Percentiles rank a stretch among this genome's conserved stretches.
These are phyloP conservation scores for Sequoiadendron giganteum DNA, from an alignment of 75 land plant genomes.

Conservation along the genomic window DNA sequence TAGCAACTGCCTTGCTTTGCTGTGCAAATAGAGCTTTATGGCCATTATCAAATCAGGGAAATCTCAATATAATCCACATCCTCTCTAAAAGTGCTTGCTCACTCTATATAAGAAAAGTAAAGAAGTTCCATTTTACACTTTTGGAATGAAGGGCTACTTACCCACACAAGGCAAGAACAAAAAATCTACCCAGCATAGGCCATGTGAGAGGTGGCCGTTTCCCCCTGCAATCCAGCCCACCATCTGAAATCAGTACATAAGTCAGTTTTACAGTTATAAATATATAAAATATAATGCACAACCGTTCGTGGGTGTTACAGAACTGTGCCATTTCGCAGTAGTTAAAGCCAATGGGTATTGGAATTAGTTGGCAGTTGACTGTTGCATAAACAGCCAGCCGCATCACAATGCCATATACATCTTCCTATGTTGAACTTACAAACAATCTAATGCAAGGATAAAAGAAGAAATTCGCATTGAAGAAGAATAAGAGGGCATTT, in stretches of 20 bases:
- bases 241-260: neutral
- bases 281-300: neutral
- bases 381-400: neutral
- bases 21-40: neutral
- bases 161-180: constrained; percentile 37
- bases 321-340: neutral
- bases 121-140: neutral
- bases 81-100: neutral
- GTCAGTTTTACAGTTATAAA: neutral
- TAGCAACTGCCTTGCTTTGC: neutral
- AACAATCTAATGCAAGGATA: neutral
- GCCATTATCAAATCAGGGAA: neutral
- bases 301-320: neutral
- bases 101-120: neutral
- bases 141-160: neutral
- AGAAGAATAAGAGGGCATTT: too few species aligned
- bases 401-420: neutral
- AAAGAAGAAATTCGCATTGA: neutral
- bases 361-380: neutral
- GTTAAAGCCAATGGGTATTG: neutral
- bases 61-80: neutral
- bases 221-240: constrained; percentile 22
- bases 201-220: constrained; percentile 27
- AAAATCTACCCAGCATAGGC: constrained; percentile 25
- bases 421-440: neutral